These are phyloP conservation scores for Cruciata laevipes DNA, from an alignment of 257 asterid species.

Conservation along the genomic window DNA sequence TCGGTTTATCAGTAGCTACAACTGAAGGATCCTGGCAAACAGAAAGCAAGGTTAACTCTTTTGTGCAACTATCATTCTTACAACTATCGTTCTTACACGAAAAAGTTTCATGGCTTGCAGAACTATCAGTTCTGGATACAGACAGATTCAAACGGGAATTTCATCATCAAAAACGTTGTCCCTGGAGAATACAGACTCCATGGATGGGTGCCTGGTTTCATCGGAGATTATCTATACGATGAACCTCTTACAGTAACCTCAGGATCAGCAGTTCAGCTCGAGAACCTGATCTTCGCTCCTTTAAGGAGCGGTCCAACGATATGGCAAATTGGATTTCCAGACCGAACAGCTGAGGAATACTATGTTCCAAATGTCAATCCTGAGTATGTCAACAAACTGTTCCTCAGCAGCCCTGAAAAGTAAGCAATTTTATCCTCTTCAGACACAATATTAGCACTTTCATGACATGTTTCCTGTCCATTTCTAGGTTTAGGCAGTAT, in stretches of 20 bases:
- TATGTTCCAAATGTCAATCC: slow-evolving; percentile 48
- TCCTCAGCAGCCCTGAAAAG: slow-evolving; percentile 48
- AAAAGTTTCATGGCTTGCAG: slow-evolving; percentile 14
- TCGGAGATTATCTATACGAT: slow-evolving; percentile 38
- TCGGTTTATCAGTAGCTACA: slow-evolving; percentile 45
- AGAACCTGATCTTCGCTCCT: slow-evolving; percentile 31
- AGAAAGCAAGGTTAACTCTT: slow-evolving; percentile 48
- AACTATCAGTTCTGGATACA: slow-evolving; percentile 44
- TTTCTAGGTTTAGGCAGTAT: slow-evolving; percentile 40
- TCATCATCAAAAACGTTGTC: slow-evolving; percentile 30
- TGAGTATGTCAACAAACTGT: slow-evolving; percentile 40
- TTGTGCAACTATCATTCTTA: not conserved
- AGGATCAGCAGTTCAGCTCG: slow-evolving; percentile 42
- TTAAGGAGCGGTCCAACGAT: slow-evolving; percentile 39
- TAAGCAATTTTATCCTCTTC: slow-evolving; percentile 22
- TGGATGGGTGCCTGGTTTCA: slow-evolving; percentile 49
- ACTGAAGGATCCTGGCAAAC: slow-evolving; percentile 48
- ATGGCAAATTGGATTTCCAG: slow-evolving; percentile 53
- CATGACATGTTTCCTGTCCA: not conserved
- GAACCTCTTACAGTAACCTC: slow-evolving; percentile 30
- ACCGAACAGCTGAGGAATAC: slow-evolving; percentile 34
- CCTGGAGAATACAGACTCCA: slow-evolving; percentile 45
- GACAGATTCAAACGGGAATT: slow-evolving; percentile 41
- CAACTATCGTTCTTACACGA: not conserved
- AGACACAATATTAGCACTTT: not conserved